These are phyloP conservation scores for Phytopythium helicoides DNA, from an alignment of 352 stramenopile genomes.

Conservation along the genomic window DNA sequence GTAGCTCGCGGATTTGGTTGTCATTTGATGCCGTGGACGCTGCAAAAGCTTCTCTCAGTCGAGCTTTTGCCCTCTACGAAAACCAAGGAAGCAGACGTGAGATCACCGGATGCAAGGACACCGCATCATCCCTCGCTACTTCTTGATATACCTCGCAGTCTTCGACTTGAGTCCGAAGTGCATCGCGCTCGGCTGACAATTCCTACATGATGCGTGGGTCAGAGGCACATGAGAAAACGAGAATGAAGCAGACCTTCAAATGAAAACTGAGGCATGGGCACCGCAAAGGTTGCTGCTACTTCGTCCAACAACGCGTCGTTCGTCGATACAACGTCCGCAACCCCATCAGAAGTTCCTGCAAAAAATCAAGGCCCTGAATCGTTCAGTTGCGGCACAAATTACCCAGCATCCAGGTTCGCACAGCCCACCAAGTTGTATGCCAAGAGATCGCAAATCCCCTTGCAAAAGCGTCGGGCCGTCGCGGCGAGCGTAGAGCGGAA, in stretches of 20 bases:
- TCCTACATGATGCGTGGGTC: constrained; percentile 13
- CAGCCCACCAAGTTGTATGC: constrained; percentile 39
- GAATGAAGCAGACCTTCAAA: no score
- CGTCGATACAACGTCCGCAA: not conserved
- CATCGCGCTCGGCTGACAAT: constrained; percentile 28
- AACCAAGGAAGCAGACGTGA: not conserved
- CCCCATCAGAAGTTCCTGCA: not conserved
- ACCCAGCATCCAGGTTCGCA: not conserved
- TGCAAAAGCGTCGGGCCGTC: constrained; percentile 21
- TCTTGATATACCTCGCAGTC: constrained; percentile 56
- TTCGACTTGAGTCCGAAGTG: constrained; percentile 43
- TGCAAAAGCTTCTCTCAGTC: constrained; percentile 53
- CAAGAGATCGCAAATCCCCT: constrained; percentile 35
- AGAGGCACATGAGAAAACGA: no score
- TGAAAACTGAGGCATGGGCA: no score
- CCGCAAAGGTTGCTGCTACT: not conserved
- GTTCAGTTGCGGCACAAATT: not conserved
- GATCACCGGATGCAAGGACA: no score
- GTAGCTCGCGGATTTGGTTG: constrained; percentile 38
- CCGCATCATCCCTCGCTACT: no score
- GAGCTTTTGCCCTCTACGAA: constrained; percentile 39
- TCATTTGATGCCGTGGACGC: constrained; percentile 44
- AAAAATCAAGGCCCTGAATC: not conserved
- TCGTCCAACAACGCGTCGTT: not conserved
- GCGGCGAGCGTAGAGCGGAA: constrained; percentile 29